Conservation (phyloP, 1,284 basidiomycete species). For the Clitocybe nebularis region DNA sequence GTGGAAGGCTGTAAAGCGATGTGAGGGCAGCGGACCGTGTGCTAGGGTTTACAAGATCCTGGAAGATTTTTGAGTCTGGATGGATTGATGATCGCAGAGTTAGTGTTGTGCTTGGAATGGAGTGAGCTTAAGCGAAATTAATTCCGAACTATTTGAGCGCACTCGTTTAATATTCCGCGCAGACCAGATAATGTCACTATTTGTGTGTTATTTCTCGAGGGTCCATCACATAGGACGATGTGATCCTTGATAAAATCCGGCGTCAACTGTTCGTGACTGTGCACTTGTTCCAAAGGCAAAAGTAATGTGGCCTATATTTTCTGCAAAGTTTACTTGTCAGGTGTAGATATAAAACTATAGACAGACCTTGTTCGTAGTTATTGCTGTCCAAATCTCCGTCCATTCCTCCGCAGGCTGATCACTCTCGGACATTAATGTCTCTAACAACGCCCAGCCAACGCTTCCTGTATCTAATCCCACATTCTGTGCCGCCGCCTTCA, state of each 20-base stretch:
- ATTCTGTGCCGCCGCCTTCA: slow-evolving; percentile 77
- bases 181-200: slow-evolving; percentile 80
- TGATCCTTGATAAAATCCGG: slow-evolving; percentile 79
- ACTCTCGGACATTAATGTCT: slow-evolving; percentile 65
- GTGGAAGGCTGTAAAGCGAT: slow-evolving; percentile 44
- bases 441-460: slow-evolving; percentile 82
- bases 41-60: slow-evolving; percentile 49
- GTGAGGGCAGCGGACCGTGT: slow-evolving; percentile 47
- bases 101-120: slow-evolving; percentile 45
- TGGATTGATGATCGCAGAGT: slow-evolving; percentile 66
- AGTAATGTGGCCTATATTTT: slow-evolving; percentile 66
- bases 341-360: slow-evolving; percentile 2
- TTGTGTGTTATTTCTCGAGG: slow-evolving; percentile 40
- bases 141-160: slow-evolving; percentile 19
- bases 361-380: slow-evolving; percentile 68
- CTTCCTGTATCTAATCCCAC: slow-evolving; percentile 69
- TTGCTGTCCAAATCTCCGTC: slow-evolving; percentile 67
- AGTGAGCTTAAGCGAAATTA: slow-evolving; percentile 9
- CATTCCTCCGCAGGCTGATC: slow-evolving; percentile 60
- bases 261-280: slow-evolving; percentile 52
- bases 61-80: slow-evolving; percentile 56
- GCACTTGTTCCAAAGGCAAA: slow-evolving; percentile 60
- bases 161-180: slow-evolving; percentile 64
- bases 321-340: slow-evolving; percentile 6
- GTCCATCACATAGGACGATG: slow-evolving; percentile 56